Evolutionary conservation across 2,329 filamentous ascomycete genomes (phyloP).

Genomic region (Endothia cerciana): DNA sequence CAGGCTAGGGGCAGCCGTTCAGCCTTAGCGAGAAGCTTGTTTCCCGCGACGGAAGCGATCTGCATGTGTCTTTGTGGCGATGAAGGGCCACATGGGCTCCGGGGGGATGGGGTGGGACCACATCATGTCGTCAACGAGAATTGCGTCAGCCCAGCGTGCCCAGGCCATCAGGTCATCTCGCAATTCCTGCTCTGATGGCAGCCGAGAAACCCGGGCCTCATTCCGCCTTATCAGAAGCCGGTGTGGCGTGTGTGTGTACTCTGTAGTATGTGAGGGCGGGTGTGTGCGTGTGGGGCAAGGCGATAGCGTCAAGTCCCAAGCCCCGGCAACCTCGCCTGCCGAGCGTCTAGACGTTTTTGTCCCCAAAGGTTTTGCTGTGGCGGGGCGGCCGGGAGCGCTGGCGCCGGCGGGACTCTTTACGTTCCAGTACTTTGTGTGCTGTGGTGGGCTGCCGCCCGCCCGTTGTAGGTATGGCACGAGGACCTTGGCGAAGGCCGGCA

Average conservation of each 20-base stretch:
- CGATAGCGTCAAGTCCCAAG: slow-evolving; percentile 2
- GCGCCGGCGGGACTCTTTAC: neutral
- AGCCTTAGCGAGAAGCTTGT: slow-evolving; percentile 8
- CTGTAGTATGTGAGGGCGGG: too few species aligned
- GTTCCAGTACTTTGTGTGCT: neutral
- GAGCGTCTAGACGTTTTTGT: neutral
- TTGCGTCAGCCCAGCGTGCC: neutral
- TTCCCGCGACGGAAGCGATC: slow-evolving; percentile 3
- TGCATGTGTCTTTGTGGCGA: neutral
- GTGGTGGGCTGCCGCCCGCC: too few species aligned
- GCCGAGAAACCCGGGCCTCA: neutral
- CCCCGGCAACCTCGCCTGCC: neutral
- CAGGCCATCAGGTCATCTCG: neutral
- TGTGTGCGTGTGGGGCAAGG: neutral
- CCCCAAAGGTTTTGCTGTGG: too few species aligned
- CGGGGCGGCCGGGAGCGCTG: neutral
- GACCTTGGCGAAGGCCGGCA: neutral
- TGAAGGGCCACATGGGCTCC: neutral
- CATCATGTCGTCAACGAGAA: neutral
- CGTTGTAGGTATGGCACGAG: too few species aligned
- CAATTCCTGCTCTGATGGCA: too few species aligned
- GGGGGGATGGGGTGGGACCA: neutral
- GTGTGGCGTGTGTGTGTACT: neutral
- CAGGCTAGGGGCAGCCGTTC: neutral
- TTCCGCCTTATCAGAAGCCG: neutral